Base-by-base conservation (phyloP, 345 rosid genomes). In the Syzygium jambos region DNA sequence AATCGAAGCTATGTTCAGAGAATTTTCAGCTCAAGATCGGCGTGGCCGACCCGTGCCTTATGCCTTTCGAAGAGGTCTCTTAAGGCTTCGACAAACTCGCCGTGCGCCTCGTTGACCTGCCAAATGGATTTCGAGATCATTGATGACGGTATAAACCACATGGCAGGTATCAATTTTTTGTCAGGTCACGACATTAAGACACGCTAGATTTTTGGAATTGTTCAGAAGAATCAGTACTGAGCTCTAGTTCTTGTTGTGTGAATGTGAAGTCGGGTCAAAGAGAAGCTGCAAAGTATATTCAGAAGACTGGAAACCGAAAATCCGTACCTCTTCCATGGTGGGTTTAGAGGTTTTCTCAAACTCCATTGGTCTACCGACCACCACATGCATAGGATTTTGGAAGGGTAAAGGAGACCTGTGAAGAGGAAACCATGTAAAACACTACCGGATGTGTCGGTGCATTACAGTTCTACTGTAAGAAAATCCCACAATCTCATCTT, bases 321-420 rank as follows among this genome's bases (percentile, higher is more conserved):
- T 53, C 27, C 55, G 65, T 93, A 95, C 99, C 99, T 98, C 99
- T 94, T 96, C 96, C 85, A 86, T 30, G 5, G 93, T 95, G 65
- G 98, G 99, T 29, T 95, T 91, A 51, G 92, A 90, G 88, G 90
- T 93, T 94, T 91, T 91, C 92, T 94, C 91, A 61, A 96, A 89
- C 86, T 95, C 98, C 57, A 95, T 95, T 5, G 99, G 99, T 90
- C 87, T 94, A 86, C 99, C 99, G 16, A 96, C 96, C 88, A 98
- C 98, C n/a, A 95, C 95, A 54, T 98, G 96, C 94, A 96, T 89
- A 15, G 98, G 96, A 52, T 88, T 93, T 84, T 84, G 95, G 89
- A 54, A 92, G 10, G 99, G 99, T 68, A 96, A 51, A 41, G 94
- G 97, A 51, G 98, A 89, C 86, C 98, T 95, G 94, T 85, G 87